Conservation (phyloP, 2,329 filamentous ascomycete genomes). For the Pochonia chlamydosporia region DNA sequence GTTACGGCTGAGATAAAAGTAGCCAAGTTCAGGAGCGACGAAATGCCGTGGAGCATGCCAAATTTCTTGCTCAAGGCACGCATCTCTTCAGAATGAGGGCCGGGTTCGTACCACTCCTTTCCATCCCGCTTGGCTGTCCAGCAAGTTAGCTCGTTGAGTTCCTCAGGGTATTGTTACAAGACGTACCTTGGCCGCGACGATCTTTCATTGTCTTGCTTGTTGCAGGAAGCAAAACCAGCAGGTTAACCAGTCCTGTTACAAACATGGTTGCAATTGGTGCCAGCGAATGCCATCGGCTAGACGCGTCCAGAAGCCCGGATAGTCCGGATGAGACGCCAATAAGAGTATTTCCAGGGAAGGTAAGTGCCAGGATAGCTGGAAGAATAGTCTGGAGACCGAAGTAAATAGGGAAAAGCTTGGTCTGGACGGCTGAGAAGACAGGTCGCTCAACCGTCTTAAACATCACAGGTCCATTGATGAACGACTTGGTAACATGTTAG, state of each 20-base stretch:
- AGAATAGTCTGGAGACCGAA: slow-evolving; percentile 77
- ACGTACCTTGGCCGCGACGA: slow-evolving; percentile 71
- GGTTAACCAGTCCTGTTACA: slow-evolving; percentile 64
- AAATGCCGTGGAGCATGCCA: slow-evolving; percentile 72
- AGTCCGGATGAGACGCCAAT: slow-evolving; percentile 43
- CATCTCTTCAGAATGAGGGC: slow-evolving; percentile 84
- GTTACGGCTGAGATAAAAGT: slow-evolving; percentile 63
- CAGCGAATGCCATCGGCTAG: slow-evolving; percentile 59
- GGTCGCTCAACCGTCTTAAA: slow-evolving; percentile 72
- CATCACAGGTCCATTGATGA: slow-evolving; percentile 67
- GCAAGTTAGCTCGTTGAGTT: slow-evolving; percentile 12
- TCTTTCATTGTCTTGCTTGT: slow-evolving; percentile 70
- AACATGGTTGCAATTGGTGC: slow-evolving; percentile 66
- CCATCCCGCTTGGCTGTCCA: slow-evolving; percentile 72
- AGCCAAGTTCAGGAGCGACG: slow-evolving; percentile 70
- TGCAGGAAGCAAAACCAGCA: slow-evolving; percentile 65
- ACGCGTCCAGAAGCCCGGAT: slow-evolving; percentile 50
- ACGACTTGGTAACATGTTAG: slow-evolving; percentile 47
- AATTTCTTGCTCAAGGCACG: slow-evolving; percentile 72
- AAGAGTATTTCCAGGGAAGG: slow-evolving; percentile 62
- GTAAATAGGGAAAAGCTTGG: slow-evolving; percentile 79
- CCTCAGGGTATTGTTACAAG: background rate
- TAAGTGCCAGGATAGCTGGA: slow-evolving; percentile 68
- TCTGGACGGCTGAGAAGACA: slow-evolving; percentile 76
- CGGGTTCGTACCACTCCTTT: slow-evolving; percentile 75